Base-by-base conservation (phyloP, 2,329 filamentous ascomycete species). In the Teratosphaeria destructans region DNA sequence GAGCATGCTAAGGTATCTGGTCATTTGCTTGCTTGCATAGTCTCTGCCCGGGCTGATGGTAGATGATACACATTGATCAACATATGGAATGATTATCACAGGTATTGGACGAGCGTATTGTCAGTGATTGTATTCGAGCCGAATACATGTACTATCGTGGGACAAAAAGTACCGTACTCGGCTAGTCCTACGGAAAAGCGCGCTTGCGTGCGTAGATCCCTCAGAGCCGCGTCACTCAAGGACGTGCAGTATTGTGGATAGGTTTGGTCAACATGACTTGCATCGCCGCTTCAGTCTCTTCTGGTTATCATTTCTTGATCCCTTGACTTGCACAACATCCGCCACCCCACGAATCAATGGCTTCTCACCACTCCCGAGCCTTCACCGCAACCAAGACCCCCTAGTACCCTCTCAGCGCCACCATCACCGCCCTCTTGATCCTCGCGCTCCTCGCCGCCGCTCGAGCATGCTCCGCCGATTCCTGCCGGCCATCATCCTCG, bases 391-490 rank as follows among this genome's bases (percentile, higher is more conserved):
- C 11, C 43, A 5, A 49, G 43, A 23, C 16, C 16, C 6, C 43
- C n/a, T 49, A 49, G 43, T 23, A 19, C 43, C 16, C 23, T 11
- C n/a, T 49, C 16, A 23, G 43, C 43, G 3, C 43, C 11, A n/a
- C n/a, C 3, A 49, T 49, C 43, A 49, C 1, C 43, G 43, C 43
- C 43, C 8, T 2, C 8, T 49, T 5, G 1, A 47, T n/a, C 43
- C 19, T 23, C 56, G 67, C 66, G 67, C 63, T 66, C 58, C 63
- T 54, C 64, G 66, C 56, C 65, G 64, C 57, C 63, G 61, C 55
- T n/a, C 23, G 43, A 66, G 59, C 54, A 66, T 68, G 65, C 64
- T 70, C 57, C 65, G 65, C 61, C 69, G 69, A 60, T 62, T 66
- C 55, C 52, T 67, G 16, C 62, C 65, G 29, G 61, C 68, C 56